Conservation (phyloP, 805 yeast species). For the Wickerhamiella dianesei region DNA sequence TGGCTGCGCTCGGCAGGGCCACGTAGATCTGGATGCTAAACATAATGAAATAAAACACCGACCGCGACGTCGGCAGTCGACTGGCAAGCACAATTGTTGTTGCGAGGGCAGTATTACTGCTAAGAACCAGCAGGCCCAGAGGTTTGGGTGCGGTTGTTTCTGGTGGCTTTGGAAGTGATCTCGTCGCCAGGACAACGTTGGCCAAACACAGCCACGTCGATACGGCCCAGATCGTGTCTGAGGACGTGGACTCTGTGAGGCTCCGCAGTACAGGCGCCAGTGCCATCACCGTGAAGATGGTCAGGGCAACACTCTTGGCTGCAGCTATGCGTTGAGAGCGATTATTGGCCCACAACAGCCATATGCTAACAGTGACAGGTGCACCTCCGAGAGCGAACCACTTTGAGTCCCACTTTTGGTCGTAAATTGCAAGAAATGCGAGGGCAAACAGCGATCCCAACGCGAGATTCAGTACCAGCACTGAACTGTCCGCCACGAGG, state of each 20-base stretch:
- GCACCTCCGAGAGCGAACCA: slow-evolving; percentile 19
- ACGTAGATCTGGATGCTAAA: slow-evolving; percentile 60
- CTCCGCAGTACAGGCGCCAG: slow-evolving; percentile 85
- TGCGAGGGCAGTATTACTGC: slow-evolving; percentile 71
- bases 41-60: slow-evolving; percentile 73
- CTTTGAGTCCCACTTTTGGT: slow-evolving; percentile 21
- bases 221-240: slow-evolving; percentile 91
- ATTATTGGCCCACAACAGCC: slow-evolving; percentile 18
- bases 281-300: slow-evolving; percentile 56
- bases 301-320: slow-evolving; percentile 53
- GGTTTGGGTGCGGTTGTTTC: too few relatives aligned
- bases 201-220: slow-evolving; percentile 64
- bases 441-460: slow-evolving; percentile 49
- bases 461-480: slow-evolving; percentile 53
- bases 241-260: slow-evolving; percentile 73
- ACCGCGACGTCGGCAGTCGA: slow-evolving; percentile 56
- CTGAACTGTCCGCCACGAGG: slow-evolving; percentile 56
- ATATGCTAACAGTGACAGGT: slow-evolving; percentile 13
- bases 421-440: slow-evolving; percentile 46
- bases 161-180: slow-evolving; percentile 38
- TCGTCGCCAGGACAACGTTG: slow-evolving; percentile 60
- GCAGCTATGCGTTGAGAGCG: slow-evolving; percentile 18
- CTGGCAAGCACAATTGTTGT: slow-evolving; percentile 86
- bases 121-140: slow-evolving; percentile 36
- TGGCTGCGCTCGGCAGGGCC: slow-evolving; percentile 55